A percentile compares a stretch with the other conserved stretches of the same genome.
These are phyloP conservation scores for Babesia microti DNA, from an alignment of 169 alveolate species.

Conservation along the genomic window DNA sequence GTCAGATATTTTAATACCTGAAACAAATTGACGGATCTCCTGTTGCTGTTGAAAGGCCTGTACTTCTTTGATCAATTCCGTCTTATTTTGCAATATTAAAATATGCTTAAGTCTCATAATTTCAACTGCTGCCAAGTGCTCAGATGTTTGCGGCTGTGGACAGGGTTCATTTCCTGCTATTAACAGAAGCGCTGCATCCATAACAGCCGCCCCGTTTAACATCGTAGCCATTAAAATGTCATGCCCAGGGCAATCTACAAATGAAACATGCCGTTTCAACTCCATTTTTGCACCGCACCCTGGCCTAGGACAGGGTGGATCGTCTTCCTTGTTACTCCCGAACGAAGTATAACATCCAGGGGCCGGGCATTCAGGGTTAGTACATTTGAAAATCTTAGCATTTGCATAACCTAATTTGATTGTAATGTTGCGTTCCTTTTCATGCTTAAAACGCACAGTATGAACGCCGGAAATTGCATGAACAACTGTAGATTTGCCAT, in stretches of 20 bases:
- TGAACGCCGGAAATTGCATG: constrained; percentile 93
- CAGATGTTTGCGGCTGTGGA: constrained; percentile 98
- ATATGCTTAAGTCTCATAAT: constrained; percentile 94
- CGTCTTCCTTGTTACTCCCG: constrained; percentile 83
- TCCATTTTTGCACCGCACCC: constrained; percentile 73
- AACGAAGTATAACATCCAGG: constrained; percentile 88
- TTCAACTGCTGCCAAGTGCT: constrained; percentile 98
- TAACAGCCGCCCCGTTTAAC: constrained; percentile 99
- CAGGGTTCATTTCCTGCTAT: constrained; percentile 92
- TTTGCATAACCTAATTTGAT: constrained; percentile 98
- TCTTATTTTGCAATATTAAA: constrained; percentile 93
- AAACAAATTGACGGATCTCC: constrained; percentile 80
- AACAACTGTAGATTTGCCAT: constrained; percentile 99
- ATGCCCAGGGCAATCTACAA: constrained; percentile 99
- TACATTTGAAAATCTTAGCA: constrained; percentile 95
- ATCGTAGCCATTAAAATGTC: constrained; percentile 99
- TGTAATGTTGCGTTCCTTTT: constrained; percentile 93
- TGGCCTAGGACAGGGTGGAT: constrained; percentile 81
- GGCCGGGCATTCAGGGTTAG: constrained; percentile 88
- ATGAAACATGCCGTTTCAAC: constrained; percentile 86
- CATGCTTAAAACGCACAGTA: constrained; percentile 89
- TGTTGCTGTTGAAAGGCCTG: constrained; percentile 89
- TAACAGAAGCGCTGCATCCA: constrained; percentile 97
- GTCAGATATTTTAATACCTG: constrained; percentile 22
- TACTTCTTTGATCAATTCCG: constrained; percentile 92